Evolutionary conservation across 2,329 filamentous ascomycete species (phyloP), one percentile per base, ranked within the genome.

Genomic region (Periconia digitata): DNA sequence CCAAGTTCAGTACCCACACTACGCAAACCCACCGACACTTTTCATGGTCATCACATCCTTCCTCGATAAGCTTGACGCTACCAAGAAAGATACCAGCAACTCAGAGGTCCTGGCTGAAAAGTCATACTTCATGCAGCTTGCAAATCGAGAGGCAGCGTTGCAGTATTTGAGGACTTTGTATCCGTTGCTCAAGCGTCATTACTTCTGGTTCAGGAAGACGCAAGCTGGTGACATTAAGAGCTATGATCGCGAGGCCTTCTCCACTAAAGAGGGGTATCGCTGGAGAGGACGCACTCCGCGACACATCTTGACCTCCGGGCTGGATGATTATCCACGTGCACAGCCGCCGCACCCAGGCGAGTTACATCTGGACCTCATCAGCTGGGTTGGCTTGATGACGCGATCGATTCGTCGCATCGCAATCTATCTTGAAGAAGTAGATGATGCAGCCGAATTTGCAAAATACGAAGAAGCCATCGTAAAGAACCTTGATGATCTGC

Each of bases 361-460:
- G 82, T 81, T 99, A 42, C 92, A 99, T 70, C 86, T 95, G 23
- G 94, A 99, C 72, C 79, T 97, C 45, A 88, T 99, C 70, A 89
- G 89, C 44, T 99, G 94, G 94, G 88, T 99, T 74, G 94, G 92
- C n/a, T 84, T 96, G 76, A 95, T 96, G 90, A 87, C 89, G 35
- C 85, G 87, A 56, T 87, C 88, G n/a, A 82, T 99, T 46, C 81
- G 85, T 61, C 89, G 87, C 58, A 89, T 96, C 59, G 90, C 91
- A 1, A 76, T 83, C 39, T 83, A 85, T 21, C 80, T 97, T n/a
- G 85, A 82, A 40, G 82, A 91, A 56, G 73, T 75, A 0, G 91
- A 96, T 27, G 92, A 97, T 58, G 85, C 81, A 0, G 79, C 82
- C 18, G 84, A 89, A 61, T 90, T 92, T 60, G 78, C 76, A 38